Conservation (phyloP, 2,329 filamentous ascomycete species). For the Aspergillus udagawae region DNA sequence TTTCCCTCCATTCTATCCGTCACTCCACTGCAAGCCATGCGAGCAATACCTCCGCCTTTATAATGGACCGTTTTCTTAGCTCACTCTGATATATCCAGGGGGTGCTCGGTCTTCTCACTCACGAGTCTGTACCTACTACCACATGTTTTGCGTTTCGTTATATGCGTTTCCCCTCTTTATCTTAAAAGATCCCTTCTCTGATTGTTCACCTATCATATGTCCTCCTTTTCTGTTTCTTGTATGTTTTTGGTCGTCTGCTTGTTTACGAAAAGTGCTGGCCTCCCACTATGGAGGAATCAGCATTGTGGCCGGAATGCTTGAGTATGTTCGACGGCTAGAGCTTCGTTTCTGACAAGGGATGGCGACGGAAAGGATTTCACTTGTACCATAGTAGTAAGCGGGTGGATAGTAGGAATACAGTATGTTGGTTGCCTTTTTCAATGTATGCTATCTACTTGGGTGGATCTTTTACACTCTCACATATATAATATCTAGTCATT, state of each 20-base stretch:
- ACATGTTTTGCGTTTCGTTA: background rate
- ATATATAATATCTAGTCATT: background rate
- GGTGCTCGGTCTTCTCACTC: background rate
- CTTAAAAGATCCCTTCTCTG: background rate
- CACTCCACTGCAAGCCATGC: background rate
- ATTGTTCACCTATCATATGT: constrained; percentile 2
- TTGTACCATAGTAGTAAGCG: background rate
- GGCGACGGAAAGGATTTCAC: background rate
- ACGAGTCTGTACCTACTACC: background rate
- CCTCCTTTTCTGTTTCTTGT: constrained; percentile 8
- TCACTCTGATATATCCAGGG: background rate
- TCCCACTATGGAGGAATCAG: background rate
- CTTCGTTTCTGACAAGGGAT: background rate
- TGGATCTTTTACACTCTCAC: background rate
- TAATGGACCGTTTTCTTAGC: background rate
- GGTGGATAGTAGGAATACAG: background rate
- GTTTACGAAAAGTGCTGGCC: no score
- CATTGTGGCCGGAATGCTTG: background rate
- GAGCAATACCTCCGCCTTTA: background rate
- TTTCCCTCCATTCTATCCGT: constrained; percentile 15
- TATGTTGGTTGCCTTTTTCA: background rate
- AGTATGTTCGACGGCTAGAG: background rate
- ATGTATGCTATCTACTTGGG: background rate
- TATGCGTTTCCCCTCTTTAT: background rate
- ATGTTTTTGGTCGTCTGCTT: background rate